phyloP scores from a whole-genome alignment of 2,329 filamentous ascomycete genomes.

The Lasiodiplodia hormozganensis region DNA sequence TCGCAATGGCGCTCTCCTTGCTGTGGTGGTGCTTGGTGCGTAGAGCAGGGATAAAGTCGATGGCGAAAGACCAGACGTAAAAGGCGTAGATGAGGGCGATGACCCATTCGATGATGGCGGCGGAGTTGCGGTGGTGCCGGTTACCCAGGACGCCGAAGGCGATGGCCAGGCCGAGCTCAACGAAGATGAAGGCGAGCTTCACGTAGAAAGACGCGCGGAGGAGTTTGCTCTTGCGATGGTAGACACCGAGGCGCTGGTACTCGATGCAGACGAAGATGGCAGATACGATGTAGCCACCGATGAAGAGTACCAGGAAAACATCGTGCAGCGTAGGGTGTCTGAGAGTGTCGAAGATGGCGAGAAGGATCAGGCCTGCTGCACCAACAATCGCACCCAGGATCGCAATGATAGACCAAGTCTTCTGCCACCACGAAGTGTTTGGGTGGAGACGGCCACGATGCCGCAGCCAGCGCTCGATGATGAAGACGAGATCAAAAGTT shows the following conservation, averaged over 20 bases:
- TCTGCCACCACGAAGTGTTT: slow-evolving; percentile 71
- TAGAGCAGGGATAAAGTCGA: slow-evolving; percentile 84
- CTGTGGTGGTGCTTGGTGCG: slow-evolving; percentile 60
- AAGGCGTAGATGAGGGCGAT: slow-evolving; percentile 86
- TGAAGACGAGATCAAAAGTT: slow-evolving; percentile 80
- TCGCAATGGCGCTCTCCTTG: slow-evolving; percentile 45
- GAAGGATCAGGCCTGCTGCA: slow-evolving; percentile 78
- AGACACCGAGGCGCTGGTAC: slow-evolving; percentile 83
- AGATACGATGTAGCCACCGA: slow-evolving; percentile 82
- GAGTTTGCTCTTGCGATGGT: slow-evolving; percentile 76
- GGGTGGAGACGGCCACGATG: slow-evolving; percentile 79
- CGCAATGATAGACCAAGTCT: slow-evolving; percentile 65
- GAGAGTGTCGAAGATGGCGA: slow-evolving; percentile 86
- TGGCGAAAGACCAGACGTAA: slow-evolving; percentile 84
- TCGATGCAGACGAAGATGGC: slow-evolving; percentile 91
- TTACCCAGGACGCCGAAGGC: slow-evolving; percentile 70
- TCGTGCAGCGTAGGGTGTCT: slow-evolving; percentile 72
- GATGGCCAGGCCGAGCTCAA: slow-evolving; percentile 76
- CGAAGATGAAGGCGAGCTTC: slow-evolving; percentile 82
- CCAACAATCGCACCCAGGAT: slow-evolving; percentile 76
- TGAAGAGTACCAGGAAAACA: slow-evolving; percentile 81
- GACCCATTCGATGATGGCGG: slow-evolving; percentile 80
- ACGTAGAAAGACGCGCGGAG: slow-evolving; percentile 83
- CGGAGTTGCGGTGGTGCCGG: slow-evolving; percentile 63
- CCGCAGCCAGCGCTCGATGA: slow-evolving; percentile 83